Conservation (phyloP, 306 rosid genomes). For the Vigna mungo region DNA sequence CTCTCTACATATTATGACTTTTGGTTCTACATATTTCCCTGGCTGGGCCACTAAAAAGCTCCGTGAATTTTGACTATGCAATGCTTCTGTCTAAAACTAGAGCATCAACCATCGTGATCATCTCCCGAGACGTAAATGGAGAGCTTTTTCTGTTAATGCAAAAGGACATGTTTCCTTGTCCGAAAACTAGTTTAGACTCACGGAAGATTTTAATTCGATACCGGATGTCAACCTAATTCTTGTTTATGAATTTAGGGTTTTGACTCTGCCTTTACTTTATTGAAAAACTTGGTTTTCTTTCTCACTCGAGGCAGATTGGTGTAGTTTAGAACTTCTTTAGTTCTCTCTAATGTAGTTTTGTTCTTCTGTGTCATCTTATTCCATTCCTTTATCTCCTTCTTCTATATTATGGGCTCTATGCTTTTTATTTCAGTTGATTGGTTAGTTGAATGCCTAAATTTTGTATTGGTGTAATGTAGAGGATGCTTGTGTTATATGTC, state of each 20-base stretch:
- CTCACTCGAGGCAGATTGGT: background rate
- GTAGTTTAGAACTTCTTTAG: background rate
- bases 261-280: background rate
- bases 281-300: background rate
- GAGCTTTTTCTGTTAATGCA: background rate
- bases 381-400: background rate
- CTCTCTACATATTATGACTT: background rate
- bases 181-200: background rate
- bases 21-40: background rate
- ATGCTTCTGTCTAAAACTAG: conserved; percentile 8
- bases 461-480: background rate
- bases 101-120: conserved; percentile 1
- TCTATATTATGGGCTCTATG: conserved; percentile 1
- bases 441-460: conserved; percentile 23
- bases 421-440: background rate
- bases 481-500: background rate
- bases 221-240: background rate
- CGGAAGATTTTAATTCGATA: background rate
- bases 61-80: background rate
- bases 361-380: background rate
- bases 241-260: background rate
- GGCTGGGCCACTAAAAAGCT: background rate
- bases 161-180: background rate
- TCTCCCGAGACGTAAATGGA: background rate
- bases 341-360: background rate